Conservation (phyloP, 805 yeast species). For the Cyberlindnera mycetangii region DNA sequence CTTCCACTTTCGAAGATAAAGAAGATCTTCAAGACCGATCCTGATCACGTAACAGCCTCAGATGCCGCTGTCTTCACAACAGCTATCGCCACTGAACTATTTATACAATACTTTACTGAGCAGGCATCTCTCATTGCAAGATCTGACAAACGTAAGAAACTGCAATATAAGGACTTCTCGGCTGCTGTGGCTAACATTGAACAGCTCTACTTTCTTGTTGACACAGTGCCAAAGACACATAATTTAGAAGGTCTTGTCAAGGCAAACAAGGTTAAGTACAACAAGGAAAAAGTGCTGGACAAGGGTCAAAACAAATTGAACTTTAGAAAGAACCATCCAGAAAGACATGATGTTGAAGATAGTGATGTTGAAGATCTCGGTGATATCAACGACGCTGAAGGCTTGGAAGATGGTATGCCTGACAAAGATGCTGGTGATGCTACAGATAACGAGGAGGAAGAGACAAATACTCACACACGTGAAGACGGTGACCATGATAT, state of each 20-base stretch:
- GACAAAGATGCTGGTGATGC: slow-evolving; percentile 13
- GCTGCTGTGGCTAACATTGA: slow-evolving; percentile 58
- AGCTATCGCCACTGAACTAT: slow-evolving; percentile 76
- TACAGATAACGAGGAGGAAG: slow-evolving; percentile 15
- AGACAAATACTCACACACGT: slow-evolving; percentile 4
- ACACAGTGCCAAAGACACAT: slow-evolving; percentile 63
- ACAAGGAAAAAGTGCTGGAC: slow-evolving; percentile 24
- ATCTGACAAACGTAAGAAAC: slow-evolving; percentile 61
- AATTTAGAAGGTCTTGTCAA: slow-evolving; percentile 47
- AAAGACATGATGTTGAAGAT: slow-evolving; percentile 21
- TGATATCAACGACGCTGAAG: slow-evolving; percentile 17
- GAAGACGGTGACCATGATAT: slow-evolving; percentile 25
- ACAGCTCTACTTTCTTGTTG: slow-evolving; percentile 58
- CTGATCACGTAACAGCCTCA: slow-evolving; percentile 65
- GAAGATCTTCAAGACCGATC: slow-evolving; percentile 71
- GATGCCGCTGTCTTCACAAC: slow-evolving; percentile 71
- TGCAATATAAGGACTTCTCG: slow-evolving; percentile 70
- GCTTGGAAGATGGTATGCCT: too few species aligned
- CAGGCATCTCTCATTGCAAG: slow-evolving; percentile 67
- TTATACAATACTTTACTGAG: slow-evolving; percentile 65
- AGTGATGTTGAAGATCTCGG: slow-evolving; percentile 26
- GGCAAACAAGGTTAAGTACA: slow-evolving; percentile 36
- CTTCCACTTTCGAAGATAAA: slow-evolving; percentile 70
- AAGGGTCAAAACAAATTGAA: slow-evolving; percentile 42
- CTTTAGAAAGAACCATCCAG: slow-evolving; percentile 22